These are phyloP conservation scores for Fomes fomentarius DNA, from an alignment of 1,284 basidiomycete genomes.

Conservation along the genomic window DNA sequence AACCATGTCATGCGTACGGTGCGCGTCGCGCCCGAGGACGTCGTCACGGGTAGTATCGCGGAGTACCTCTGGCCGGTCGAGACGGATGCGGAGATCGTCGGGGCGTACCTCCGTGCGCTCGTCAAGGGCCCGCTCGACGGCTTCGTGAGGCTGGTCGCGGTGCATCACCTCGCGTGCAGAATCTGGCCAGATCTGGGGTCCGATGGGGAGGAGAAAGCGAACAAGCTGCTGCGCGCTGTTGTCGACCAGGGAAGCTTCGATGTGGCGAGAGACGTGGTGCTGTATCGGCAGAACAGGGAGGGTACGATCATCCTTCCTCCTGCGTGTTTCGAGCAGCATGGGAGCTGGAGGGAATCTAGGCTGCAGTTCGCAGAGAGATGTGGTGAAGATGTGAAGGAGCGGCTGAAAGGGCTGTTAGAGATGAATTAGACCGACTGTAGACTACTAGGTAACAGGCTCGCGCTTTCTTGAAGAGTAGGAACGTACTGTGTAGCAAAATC, in stretches of 20 bases:
- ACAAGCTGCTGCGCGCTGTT: conserved; percentile 55
- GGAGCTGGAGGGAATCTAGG: conserved; percentile 28
- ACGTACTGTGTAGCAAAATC: no score
- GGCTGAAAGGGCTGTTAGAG: conserved; percentile 29
- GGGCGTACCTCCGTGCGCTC: conserved; percentile 58
- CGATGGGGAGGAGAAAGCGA: conserved; percentile 43
- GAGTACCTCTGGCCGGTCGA: conserved; percentile 80
- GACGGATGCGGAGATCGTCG: conserved; percentile 64
- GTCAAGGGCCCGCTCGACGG: conserved; percentile 51
- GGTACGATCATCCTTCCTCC: conserved; percentile 41
- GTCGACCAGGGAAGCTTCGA: conserved; percentile 51
- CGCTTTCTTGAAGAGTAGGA: no score
- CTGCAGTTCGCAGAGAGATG: conserved; percentile 28
- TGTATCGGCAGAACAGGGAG: conserved; percentile 47
- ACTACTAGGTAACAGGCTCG: background rate
- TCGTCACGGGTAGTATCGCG: conserved; percentile 50
- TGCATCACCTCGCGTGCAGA: conserved; percentile 79
- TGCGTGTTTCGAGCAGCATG: conserved; percentile 40
- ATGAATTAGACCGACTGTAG: background rate
- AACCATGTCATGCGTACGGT: conserved; percentile 62
- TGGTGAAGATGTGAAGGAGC: conserved; percentile 24
- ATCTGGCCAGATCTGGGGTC: conserved; percentile 69
- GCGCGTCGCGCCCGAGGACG: conserved; percentile 48
- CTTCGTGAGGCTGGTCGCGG: conserved; percentile 72
- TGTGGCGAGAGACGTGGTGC: conserved; percentile 54